A percentile compares a stretch with the other conserved stretches of the same genome.
These are phyloP conservation scores for Phoma sp. DNA, from an alignment of 2,329 filamentous ascomycete genomes.

Conservation along the genomic window DNA sequence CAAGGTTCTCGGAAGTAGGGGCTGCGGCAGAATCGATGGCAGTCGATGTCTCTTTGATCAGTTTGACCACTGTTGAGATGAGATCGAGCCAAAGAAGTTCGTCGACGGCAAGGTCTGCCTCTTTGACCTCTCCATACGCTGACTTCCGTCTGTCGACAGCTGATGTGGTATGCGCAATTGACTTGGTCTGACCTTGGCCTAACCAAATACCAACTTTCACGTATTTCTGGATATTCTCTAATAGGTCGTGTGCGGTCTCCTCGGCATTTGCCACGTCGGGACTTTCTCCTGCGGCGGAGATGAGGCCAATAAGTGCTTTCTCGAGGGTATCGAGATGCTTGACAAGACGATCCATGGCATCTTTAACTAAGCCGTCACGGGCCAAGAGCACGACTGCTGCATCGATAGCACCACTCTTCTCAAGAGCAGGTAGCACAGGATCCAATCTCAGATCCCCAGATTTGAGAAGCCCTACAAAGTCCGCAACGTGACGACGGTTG, in stretches of 20 bases:
- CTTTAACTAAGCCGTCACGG: conserved; percentile 79
- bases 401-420: conserved; percentile 87
- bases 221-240: conserved; percentile 85
- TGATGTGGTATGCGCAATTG: conserved; percentile 46
- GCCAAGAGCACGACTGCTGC: conserved; percentile 91
- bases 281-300: conserved; percentile 65
- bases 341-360: conserved; percentile 85
- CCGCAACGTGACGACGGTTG: conserved; percentile 79
- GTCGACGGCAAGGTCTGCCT: conserved; percentile 64
- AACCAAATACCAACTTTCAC: conserved; percentile 93
- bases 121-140: conserved; percentile 53
- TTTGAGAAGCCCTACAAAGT: conserved; percentile 79
- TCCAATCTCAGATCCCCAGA: conserved; percentile 80
- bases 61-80: conserved; percentile 65
- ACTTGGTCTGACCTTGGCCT: conserved; percentile 82
- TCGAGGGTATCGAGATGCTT: conserved; percentile 80
- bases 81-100: conserved; percentile 71
- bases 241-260: conserved; percentile 73
- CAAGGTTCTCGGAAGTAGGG: conserved; percentile 46
- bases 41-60: conserved; percentile 53
- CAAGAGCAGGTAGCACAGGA: conserved; percentile 82
- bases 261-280: conserved; percentile 64
- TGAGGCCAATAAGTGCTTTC: conserved; percentile 74
- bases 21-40: conserved; percentile 49
- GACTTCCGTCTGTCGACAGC: conserved; percentile 45